These are phyloP conservation scores for Escovopsis sp. DNA, from an alignment of 2,329 filamentous ascomycete genomes.

Conservation along the genomic window DNA sequence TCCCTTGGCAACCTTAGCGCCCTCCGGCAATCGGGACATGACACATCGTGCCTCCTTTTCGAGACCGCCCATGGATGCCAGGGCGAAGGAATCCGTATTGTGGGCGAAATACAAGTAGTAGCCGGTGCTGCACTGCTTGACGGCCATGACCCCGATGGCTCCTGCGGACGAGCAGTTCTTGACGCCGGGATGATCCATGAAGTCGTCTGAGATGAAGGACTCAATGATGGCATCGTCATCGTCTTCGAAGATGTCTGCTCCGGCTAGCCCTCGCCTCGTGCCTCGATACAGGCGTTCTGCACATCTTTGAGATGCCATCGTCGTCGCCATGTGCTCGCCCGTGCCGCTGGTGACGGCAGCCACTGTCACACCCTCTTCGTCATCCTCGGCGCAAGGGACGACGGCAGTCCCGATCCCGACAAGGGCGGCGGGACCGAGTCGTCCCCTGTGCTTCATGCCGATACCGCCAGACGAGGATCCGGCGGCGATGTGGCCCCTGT, in stretches of 20 bases:
- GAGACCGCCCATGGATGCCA: constrained; percentile 74
- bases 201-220: constrained; percentile 72
- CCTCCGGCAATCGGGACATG: constrained; percentile 60
- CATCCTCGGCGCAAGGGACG: constrained; percentile 58
- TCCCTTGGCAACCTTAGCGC: constrained; percentile 38
- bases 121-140: constrained; percentile 67
- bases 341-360: constrained; percentile 87
- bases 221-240: constrained; percentile 65
- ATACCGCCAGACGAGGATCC: constrained; percentile 95
- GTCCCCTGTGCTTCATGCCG: constrained; percentile 91
- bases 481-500: constrained; percentile 73
- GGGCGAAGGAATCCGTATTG: constrained; percentile 78
- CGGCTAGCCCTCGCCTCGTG: constrained; percentile 43
- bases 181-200: constrained; percentile 84
- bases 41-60: constrained; percentile 64
- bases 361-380: constrained; percentile 54
- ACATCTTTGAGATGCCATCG: constrained; percentile 75
- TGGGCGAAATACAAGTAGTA: constrained; percentile 86
- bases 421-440: constrained; percentile 81
- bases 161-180: constrained; percentile 63
- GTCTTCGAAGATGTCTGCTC: constrained; percentile 47
- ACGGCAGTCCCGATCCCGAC: constrained; percentile 85
- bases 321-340: constrained; percentile 95
- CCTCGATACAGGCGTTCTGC: constrained; percentile 70
- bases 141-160: constrained; percentile 77